Percentiles rank a stretch among this genome's conserved stretches.
phyloP scores from a whole-genome alignment of 116 monocot species.

The Cymodocea nodosa region DNA sequence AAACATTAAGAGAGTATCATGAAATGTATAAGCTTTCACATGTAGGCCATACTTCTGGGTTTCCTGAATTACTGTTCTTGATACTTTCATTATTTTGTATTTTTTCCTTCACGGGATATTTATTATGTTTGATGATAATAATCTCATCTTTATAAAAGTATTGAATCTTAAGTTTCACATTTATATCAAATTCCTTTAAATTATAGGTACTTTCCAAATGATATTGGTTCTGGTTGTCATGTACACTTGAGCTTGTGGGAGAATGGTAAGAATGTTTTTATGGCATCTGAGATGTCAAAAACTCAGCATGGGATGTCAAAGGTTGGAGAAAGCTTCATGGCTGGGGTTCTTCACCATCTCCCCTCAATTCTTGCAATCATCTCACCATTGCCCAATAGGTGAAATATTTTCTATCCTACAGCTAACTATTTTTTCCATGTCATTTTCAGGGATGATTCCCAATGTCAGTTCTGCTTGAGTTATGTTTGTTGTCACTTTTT shows the following conservation, averaged over 20 bases:
- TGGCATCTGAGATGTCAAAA: slow-evolving; percentile 53
- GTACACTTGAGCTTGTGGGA: slow-evolving; percentile 91
- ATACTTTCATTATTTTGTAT: no score
- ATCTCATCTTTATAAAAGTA: no score
- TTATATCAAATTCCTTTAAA: not conserved
- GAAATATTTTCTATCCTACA: not conserved
- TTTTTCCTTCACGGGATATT: no score
- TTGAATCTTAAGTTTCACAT: no score
- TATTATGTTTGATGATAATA: no score
- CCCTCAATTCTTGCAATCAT: slow-evolving; percentile 83
- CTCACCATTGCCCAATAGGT: slow-evolving; percentile 97
- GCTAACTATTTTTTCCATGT: not conserved
- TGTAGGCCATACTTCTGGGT: no score
- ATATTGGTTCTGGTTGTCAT: slow-evolving; percentile 87
- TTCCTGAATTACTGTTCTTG: no score
- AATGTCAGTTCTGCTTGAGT: not conserved
- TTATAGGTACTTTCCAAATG: slow-evolving; percentile 48
- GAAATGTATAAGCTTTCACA: no score
- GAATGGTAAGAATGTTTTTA: slow-evolving; percentile 70
- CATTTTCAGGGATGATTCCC: not conserved
- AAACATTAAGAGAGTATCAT: no score
- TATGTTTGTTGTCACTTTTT: not conserved
- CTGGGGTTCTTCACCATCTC: slow-evolving; percentile 87
- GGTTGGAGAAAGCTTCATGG: slow-evolving; percentile 84
- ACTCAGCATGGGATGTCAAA: slow-evolving; percentile 83